Evolutionary conservation across 2,329 filamentous ascomycete genomes (phyloP), one percentile per base, ranked within the genome.

Genomic region (Hymenoscyphus occultus): DNA sequence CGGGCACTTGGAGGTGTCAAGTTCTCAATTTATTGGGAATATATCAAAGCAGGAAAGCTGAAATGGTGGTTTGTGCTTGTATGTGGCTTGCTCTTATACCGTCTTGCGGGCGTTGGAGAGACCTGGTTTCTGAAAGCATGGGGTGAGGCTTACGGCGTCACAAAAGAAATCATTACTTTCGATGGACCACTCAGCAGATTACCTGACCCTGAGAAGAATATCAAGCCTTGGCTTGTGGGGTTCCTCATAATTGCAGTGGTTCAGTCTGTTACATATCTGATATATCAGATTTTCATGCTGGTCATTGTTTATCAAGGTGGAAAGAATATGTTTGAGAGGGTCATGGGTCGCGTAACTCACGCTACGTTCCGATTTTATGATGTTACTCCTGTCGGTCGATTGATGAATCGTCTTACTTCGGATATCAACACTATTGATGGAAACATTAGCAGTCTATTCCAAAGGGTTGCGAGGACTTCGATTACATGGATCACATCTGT

Each of bases 341-440:
- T 92, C 22, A 86, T 97, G 78, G 79, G 83, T 1, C 85, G 84
- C 61, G 91, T 97, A 60, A 90, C 89, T 74, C 85, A 87, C 71
- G 91, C 93, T 0, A 93, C 89, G 0, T 96, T 97, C 78, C 87
- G 92, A 0, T 97, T 93, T 76, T 95, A 96, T 78, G 93, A 97
- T 74, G 87, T 92, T 3, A 97, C 93, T 0, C 93, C 93, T 0
- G 88, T 96, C 0, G 93, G 93, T 0, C 86, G 93, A 58, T 80
- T 97, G 67, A 97, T 97, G 91, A 97, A 97, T 75, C 86, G 93
- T 7, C 82, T 97, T 66, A 96, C 93, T 0, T 92, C 91, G 1
- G 93, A 97, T 72, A 95, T 97, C 78, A 91, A 90, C 35, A 93
- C 92, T 60, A 85, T 97, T 0, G 93, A 97, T 73, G 93, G 93